Conservation (phyloP, 2,329 filamentous ascomycete genomes). For the Aspergillus costaricaensis region DNA sequence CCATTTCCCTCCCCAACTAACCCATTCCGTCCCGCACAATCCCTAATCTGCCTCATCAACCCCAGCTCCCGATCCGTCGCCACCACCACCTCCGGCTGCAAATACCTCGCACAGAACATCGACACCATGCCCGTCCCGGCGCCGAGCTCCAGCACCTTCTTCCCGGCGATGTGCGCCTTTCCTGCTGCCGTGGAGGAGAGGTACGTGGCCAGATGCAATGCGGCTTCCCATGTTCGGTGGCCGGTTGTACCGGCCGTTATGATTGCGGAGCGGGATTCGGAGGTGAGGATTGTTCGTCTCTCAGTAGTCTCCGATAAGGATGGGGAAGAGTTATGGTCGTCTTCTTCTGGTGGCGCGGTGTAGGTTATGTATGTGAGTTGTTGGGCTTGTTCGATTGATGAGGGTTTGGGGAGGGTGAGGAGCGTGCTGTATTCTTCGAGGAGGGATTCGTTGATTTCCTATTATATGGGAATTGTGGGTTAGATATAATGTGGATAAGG, state of each 20-base stretch:
- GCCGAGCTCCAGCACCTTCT: slow-evolving; percentile 64
- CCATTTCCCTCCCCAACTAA: slow-evolving; percentile 19
- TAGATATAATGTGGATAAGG: too few relatives aligned
- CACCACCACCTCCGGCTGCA: slow-evolving; percentile 56
- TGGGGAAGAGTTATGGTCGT: too few relatives aligned
- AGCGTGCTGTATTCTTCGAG: slow-evolving; percentile 68
- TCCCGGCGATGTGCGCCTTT: slow-evolving; percentile 50
- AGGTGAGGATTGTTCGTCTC: slow-evolving; percentile 41
- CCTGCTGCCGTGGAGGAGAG: slow-evolving; percentile 52
- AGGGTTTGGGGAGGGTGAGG: slow-evolving; percentile 63
- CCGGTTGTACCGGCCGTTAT: slow-evolving; percentile 65
- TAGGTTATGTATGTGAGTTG: slow-evolving; percentile 76
- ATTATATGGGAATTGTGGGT: neutral
- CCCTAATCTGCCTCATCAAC: slow-evolving; percentile 42
- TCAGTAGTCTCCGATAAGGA: neutral
- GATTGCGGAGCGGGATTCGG: slow-evolving; percentile 57
- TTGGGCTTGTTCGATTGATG: slow-evolving; percentile 67
- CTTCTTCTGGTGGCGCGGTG: slow-evolving; percentile 37
- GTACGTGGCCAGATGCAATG: slow-evolving; percentile 64
- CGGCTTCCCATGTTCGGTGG: slow-evolving; percentile 70
- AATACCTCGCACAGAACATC: slow-evolving; percentile 62
- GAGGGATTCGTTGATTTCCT: slow-evolving; percentile 84
- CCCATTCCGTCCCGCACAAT: slow-evolving; percentile 40
- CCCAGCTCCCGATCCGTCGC: slow-evolving; percentile 63
- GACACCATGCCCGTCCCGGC: slow-evolving; percentile 68